Evolutionary conservation across 2,329 filamentous ascomycete genomes (phyloP).

Genomic region (Claviceps maximensis): DNA sequence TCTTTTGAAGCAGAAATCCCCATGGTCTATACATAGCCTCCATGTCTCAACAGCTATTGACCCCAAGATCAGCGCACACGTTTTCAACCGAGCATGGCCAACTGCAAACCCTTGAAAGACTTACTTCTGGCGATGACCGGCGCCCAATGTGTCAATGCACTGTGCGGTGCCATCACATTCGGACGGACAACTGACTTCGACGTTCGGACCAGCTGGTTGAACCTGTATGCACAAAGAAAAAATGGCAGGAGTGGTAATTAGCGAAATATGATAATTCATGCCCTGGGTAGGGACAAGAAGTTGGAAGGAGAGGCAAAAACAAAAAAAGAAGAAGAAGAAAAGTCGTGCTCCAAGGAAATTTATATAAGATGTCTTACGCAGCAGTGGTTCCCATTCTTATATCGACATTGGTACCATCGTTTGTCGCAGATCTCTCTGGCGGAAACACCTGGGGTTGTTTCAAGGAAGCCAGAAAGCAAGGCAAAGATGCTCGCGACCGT

Average conservation of each 20-base stretch:
- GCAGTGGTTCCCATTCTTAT: background rate
- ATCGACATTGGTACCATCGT: background rate
- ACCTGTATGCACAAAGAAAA: background rate
- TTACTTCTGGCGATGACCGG: background rate
- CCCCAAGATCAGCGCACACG: background rate
- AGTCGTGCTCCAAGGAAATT: too few species aligned
- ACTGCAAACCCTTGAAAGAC: background rate
- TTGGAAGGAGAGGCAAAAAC: too few species aligned
- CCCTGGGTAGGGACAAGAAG: too few species aligned
- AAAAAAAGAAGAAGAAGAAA: too few species aligned
- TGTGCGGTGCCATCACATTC: background rate
- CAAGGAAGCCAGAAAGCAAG: background rate
- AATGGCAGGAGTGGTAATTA: background rate
- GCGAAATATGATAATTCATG: background rate
- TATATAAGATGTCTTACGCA: background rate
- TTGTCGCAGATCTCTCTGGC: background rate
- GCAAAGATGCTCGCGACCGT: background rate
- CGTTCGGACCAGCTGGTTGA: too few species aligned
- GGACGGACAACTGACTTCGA: too few species aligned
- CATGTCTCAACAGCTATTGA: background rate
- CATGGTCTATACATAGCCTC: too few species aligned
- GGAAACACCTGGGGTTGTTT: background rate
- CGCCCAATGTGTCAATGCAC: background rate
- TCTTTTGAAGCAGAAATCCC: too few species aligned
- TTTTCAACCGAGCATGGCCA: background rate